Conservation (phyloP, 768 basidiomycete genomes). For the Paxillus ammoniavirescens region DNA sequence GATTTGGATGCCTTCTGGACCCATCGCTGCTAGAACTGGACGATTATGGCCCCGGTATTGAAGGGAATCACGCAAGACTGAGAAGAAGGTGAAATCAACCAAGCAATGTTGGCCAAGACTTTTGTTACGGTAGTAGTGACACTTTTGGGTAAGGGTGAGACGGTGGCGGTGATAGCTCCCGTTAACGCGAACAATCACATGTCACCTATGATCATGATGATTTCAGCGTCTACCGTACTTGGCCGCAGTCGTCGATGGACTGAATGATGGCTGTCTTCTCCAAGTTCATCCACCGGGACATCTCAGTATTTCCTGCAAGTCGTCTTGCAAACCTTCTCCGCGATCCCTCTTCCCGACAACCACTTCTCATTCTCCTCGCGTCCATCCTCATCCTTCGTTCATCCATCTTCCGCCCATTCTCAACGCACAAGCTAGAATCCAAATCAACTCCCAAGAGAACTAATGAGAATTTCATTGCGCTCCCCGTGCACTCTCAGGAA, state of each 20-base stretch:
- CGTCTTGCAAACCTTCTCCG: conserved; percentile 3
- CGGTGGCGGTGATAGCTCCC: no score
- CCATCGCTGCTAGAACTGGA: conserved; percentile 17
- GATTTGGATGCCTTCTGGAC: conserved; percentile 44
- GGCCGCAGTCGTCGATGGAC: no score
- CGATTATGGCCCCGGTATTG: background rate
- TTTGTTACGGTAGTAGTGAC: background rate
- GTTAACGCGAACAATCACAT: no score
- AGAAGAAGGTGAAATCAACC: background rate
- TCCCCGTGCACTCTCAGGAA: conserved; percentile 60
- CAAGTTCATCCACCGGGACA: background rate
- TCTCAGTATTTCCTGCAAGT: background rate
- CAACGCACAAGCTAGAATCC: conserved; percentile 40
- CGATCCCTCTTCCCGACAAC: conserved; percentile 19
- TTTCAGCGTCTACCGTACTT: no score
- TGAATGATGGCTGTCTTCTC: conserved; percentile 19
- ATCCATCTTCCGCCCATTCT: conserved; percentile 24
- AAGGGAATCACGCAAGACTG: background rate
- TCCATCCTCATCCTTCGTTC: conserved; percentile 53
- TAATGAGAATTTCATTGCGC: conserved; percentile 57
- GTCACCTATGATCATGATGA: no score
- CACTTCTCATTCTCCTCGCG: conserved; percentile 42
- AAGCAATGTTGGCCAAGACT: background rate
- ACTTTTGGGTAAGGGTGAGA: background rate
- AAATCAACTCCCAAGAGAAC: conserved; percentile 57